Percentiles rank a stretch among this genome's conserved stretches.
phyloP scores from a whole-genome alignment of 495 filamentous ascomycete species.

The Talaromyces borbonicus region DNA sequence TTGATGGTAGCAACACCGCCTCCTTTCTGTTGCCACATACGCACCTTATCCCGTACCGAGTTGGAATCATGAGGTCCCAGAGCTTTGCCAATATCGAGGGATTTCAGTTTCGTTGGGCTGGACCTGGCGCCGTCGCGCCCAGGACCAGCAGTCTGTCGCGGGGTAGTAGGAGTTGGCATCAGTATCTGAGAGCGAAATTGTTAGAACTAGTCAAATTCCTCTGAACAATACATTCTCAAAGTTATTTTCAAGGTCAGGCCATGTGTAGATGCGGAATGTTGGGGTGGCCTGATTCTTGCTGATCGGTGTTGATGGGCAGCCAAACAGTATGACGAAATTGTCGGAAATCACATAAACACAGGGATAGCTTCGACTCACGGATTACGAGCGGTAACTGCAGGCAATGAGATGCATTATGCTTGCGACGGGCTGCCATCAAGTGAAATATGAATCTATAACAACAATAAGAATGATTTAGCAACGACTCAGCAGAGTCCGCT shows the following conservation, averaged over 20 bases:
- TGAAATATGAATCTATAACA: background rate
- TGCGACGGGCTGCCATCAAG: background rate
- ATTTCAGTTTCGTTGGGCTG: slow-evolving; percentile 21
- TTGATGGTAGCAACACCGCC: slow-evolving; percentile 46
- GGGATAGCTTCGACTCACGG: background rate
- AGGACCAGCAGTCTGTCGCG: slow-evolving; percentile 30
- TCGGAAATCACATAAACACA: background rate
- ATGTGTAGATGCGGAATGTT: slow-evolving; percentile 3
- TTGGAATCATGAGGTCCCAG: slow-evolving; percentile 45
- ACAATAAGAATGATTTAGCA: background rate
- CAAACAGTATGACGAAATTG: slow-evolving; percentile 4
- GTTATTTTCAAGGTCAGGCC: background rate
- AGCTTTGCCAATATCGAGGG: slow-evolving; percentile 42
- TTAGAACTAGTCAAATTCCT: too few species aligned
- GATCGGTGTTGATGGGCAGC: background rate
- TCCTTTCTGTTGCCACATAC: slow-evolving; percentile 65
- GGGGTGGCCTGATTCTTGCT: background rate
- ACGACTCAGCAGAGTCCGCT: background rate
- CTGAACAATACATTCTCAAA: slow-evolving; percentile 7
- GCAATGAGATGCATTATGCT: background rate
- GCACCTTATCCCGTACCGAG: slow-evolving; percentile 59
- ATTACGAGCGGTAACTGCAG: background rate
- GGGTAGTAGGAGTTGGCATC: slow-evolving; percentile 38
- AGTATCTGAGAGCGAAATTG: slow-evolving; percentile 5
- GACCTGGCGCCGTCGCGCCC: slow-evolving; percentile 26